Conservation (phyloP, 148 eudicot genomes). For the Chenopodium berlandieri region DNA sequence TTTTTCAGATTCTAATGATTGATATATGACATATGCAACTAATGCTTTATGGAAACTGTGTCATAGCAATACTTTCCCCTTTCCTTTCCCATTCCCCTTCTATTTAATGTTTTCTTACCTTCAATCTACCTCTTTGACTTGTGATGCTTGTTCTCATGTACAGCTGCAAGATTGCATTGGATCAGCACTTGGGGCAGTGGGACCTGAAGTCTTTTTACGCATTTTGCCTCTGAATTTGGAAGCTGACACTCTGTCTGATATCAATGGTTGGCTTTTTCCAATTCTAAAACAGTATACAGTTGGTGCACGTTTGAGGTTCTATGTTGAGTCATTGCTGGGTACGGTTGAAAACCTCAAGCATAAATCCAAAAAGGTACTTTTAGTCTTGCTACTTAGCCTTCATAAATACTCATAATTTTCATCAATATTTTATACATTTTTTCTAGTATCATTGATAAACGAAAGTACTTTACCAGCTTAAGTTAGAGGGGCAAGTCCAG, state of each 20-base stretch:
- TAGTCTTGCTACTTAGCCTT: slow-evolving; percentile 2
- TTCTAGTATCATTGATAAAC: slow-evolving; percentile 24
- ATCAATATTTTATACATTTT: background rate
- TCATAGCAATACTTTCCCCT: background rate
- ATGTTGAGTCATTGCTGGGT: slow-evolving; percentile 58
- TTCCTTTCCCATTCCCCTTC: background rate
- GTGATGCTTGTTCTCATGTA: slow-evolving; percentile 14
- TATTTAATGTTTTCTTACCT: background rate
- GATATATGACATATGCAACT: background rate
- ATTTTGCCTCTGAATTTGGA: slow-evolving; percentile 76
- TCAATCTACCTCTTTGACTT: slow-evolving; percentile 7
- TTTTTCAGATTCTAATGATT: background rate
- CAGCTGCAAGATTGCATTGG: slow-evolving; percentile 95
- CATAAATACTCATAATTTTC: background rate
- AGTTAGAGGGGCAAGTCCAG: slow-evolving; percentile 59
- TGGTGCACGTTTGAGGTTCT: slow-evolving; percentile 76
- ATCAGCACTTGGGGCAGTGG: slow-evolving; percentile 87
- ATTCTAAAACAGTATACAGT: slow-evolving; percentile 75
- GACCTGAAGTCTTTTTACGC: slow-evolving; percentile 79
- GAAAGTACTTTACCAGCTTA: slow-evolving; percentile 54
- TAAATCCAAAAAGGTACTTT: slow-evolving; percentile 67
- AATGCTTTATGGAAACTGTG: background rate
- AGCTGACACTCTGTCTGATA: slow-evolving; percentile 57
- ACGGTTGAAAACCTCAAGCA: slow-evolving; percentile 45
- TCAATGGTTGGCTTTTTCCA: slow-evolving; percentile 85